These are phyloP conservation scores for Leishmania tarentolae DNA, from an alignment of 208 protist species.

Conservation along the genomic window DNA sequence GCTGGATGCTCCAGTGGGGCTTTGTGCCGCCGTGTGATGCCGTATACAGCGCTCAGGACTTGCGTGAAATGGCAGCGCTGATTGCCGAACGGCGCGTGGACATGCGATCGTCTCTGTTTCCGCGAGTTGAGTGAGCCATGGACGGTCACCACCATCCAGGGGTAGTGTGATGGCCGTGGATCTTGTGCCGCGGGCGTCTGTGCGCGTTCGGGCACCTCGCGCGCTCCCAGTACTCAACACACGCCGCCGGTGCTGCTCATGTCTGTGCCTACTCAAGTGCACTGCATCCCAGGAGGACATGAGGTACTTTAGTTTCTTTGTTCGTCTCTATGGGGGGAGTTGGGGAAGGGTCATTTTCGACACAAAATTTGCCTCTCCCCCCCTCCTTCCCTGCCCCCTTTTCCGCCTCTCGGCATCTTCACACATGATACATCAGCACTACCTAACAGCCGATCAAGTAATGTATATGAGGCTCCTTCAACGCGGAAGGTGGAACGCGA, in stretches of 20 bases:
- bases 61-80: slow-evolving; percentile 69
- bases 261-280: not conserved
- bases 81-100: slow-evolving; percentile 80
- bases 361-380: not conserved
- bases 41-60: slow-evolving; percentile 61
- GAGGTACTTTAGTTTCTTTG: not conserved
- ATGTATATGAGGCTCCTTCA: not conserved
- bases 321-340: too few species aligned
- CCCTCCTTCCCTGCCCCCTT: too few species aligned
- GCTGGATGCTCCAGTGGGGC: slow-evolving; percentile 81
- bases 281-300: not conserved
- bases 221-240: not conserved
- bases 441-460: not conserved
- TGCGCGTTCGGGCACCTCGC: not conserved
- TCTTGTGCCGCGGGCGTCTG: not conserved
- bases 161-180: not conserved
- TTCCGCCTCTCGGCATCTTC: not conserved
- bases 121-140: slow-evolving; percentile 4
- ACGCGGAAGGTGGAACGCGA: not conserved
- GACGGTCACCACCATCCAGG: not conserved
- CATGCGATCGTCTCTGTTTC: slow-evolving; percentile 45
- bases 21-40: slow-evolving; percentile 72
- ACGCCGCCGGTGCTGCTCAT: not conserved
- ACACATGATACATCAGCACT: not conserved
- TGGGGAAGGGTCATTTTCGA: not conserved